Evolutionary conservation across 768 basidiomycete genomes (phyloP).

Genomic region (Galerina sulciceps): DNA sequence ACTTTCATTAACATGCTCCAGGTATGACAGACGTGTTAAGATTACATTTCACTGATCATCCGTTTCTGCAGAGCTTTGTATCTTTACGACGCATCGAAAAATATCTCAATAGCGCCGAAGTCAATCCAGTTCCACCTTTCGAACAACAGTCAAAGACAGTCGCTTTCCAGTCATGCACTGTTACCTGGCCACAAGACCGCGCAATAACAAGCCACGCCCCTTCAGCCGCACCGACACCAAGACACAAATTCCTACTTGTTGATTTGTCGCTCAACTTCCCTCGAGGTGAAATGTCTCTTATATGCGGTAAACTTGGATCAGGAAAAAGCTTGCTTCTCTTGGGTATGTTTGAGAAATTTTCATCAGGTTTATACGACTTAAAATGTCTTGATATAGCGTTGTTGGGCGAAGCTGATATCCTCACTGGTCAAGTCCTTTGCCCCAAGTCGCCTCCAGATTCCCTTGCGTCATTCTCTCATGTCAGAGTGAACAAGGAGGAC

Average conservation of each 20-base stretch:
- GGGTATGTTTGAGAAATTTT: conserved; percentile 35
- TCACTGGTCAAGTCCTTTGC: conserved; percentile 80
- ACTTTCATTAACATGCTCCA: conserved; percentile 91
- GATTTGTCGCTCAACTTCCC: conserved; percentile 83
- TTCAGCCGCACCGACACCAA: conserved; percentile 69
- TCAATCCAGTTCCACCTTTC: conserved; percentile 32
- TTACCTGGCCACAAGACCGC: conserved; percentile 86
- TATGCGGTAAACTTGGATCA: conserved; percentile 89
- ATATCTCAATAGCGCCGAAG: conserved; percentile 79
- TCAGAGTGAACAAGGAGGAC: conserved; percentile 41
- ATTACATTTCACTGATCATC: neutral
- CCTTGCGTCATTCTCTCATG: conserved; percentile 60
- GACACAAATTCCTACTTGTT: conserved; percentile 77
- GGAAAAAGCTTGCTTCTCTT: conserved; percentile 88
- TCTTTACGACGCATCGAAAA: conserved; percentile 91
- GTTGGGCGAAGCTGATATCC: conserved; percentile 85
- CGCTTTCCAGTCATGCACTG: conserved; percentile 81
- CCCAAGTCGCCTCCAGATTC: conserved; percentile 86
- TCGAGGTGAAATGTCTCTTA: conserved; percentile 73
- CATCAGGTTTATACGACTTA: neutral
- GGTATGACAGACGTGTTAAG: conserved; percentile 34
- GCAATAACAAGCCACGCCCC: conserved; percentile 60
- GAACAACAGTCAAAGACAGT: conserved; percentile 56
- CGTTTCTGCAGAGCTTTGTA: conserved; percentile 61
- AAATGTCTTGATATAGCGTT: conserved; percentile 34